Conservation (phyloP, 371 early-diverging fungal species). For the Actinomortierella ambigua region DNA sequence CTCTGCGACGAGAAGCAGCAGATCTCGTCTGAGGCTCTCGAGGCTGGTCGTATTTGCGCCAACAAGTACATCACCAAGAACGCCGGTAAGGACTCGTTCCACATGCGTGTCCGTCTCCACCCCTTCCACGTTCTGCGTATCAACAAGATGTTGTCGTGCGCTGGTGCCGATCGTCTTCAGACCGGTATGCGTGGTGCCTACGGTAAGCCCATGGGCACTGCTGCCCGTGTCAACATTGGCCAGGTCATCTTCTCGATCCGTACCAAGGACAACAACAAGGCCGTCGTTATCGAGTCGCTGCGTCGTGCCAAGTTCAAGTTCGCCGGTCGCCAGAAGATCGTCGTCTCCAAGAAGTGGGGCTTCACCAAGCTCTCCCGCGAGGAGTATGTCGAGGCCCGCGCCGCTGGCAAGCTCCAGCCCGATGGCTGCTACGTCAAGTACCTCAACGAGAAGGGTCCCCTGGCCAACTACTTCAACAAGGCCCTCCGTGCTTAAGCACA, state of each 20-base stretch:
- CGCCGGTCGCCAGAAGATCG: constrained; percentile 99
- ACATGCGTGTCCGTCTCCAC: constrained; percentile 99
- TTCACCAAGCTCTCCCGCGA: constrained; percentile 98
- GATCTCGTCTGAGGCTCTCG: constrained; percentile 99
- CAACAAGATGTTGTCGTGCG: constrained; percentile 99
- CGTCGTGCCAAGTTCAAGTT: constrained; percentile 99
- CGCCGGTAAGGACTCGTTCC: constrained; percentile 99
- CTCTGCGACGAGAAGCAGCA: constrained; percentile 99
- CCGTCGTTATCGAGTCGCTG: constrained; percentile 96
- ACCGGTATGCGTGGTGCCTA: constrained; percentile 99
- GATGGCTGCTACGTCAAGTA: constrained; percentile 99
- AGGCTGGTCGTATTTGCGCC: constrained; percentile 99
- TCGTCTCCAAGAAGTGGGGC: constrained; percentile 99
- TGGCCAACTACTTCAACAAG: constrained; percentile 67
- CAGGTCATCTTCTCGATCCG: constrained; percentile 99
- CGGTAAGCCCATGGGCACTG: constrained; percentile 99
- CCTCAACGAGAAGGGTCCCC: constrained; percentile 88
- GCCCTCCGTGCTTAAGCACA: constrained; percentile 27
- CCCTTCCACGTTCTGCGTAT: constrained; percentile 99
- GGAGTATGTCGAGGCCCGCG: constrained; percentile 87
- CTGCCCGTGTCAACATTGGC: constrained; percentile 99
- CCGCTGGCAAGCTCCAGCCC: constrained; percentile 84
- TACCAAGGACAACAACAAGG: constrained; percentile 96
- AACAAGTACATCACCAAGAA: constrained; percentile 99
- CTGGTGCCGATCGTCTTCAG: constrained; percentile 99